These are phyloP conservation scores for Lyophyllum shimeji DNA, from an alignment of 768 basidiomycete species.

Conservation along the genomic window DNA sequence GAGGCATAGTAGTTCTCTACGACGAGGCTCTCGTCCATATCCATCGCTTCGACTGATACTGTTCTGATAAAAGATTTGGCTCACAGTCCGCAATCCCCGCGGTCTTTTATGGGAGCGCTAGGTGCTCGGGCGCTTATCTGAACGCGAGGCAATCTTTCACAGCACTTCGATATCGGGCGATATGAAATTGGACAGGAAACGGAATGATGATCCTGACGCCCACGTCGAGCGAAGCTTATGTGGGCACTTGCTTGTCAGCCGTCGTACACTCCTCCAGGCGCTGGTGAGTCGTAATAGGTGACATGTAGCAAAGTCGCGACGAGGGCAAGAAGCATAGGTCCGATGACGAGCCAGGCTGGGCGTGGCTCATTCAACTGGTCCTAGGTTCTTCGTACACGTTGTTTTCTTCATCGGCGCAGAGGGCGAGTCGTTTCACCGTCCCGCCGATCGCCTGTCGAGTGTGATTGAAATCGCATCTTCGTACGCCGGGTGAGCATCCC, in stretches of 20 bases:
- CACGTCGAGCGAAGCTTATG: neutral
- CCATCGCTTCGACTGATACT: neutral
- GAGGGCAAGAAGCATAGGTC: neutral
- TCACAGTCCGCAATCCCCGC: neutral
- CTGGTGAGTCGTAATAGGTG: neutral
- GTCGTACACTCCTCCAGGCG: no score
- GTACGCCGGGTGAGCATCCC: no score
- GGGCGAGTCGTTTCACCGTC: neutral
- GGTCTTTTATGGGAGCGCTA: neutral
- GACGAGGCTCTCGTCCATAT: neutral
- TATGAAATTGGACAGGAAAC: neutral
- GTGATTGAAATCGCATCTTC: no score
- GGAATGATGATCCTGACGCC: neutral
- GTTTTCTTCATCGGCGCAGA: neutral
- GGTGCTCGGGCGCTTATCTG: neutral
- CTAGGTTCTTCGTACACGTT: neutral
- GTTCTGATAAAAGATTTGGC: neutral
- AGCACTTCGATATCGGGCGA: neutral
- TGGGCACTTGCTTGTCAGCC: neutral
- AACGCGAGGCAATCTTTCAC: neutral
- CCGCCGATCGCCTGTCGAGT: no score
- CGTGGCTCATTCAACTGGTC: neutral
- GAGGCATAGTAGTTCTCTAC: neutral
- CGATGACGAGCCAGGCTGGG: neutral
- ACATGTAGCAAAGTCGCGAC: neutral